Percentiles rank a stretch among this genome's conserved stretches.
Evolutionary conservation across 352 stramenopile species (phyloP).

Genomic region (Halophytophthora batemanensis): DNA sequence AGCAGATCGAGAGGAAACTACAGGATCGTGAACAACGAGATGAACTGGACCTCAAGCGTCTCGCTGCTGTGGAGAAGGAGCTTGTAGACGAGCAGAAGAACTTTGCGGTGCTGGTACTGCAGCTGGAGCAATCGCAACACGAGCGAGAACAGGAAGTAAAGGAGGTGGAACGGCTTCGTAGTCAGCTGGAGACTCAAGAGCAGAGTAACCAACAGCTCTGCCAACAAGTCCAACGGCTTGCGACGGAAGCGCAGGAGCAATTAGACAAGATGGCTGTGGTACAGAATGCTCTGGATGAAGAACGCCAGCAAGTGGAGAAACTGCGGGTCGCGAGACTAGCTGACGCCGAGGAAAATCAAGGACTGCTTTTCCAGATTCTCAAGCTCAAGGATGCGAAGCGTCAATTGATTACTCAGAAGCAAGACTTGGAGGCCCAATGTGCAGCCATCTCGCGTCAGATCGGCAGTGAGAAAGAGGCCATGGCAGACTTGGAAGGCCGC

Average conservation of each 20-base stretch:
- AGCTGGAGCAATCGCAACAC: constrained; percentile 47
- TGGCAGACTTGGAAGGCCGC: constrained; percentile 54
- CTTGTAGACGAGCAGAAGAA: constrained; percentile 68
- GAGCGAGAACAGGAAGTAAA: constrained; percentile 9
- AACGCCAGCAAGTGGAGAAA: constrained; percentile 18
- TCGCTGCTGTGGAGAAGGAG: constrained; percentile 58
- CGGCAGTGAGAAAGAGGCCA: constrained; percentile 43
- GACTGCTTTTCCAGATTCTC: constrained; percentile 38
- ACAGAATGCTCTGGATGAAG: constrained; percentile 42
- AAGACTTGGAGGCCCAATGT: constrained; percentile 20
- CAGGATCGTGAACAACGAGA: constrained; percentile 23
- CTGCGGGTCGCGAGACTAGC: constrained; percentile 20
- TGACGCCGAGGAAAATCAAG: constrained; percentile 42
- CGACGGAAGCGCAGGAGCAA: constrained; percentile 44
- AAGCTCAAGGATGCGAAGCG: constrained; percentile 50
- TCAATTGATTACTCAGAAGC: constrained; percentile 26
- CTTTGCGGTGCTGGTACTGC: constrained; percentile 58
- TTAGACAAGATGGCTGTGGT: constrained; percentile 46
- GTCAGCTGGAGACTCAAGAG: constrained; percentile 5
- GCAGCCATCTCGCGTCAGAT: constrained; percentile 29
- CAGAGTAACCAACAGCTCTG: constrained; percentile 8
- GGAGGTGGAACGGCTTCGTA: constrained; percentile 3
- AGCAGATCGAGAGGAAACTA: constrained; percentile 25
- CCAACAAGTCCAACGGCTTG: constrained; percentile 6
- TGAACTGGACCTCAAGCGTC: constrained; percentile 45